A percentile compares a stretch with the other conserved stretches of the same genome.
Evolutionary conservation across 2,329 filamentous ascomycete genomes (phyloP).

Genomic region (Xylariaceae sp.): DNA sequence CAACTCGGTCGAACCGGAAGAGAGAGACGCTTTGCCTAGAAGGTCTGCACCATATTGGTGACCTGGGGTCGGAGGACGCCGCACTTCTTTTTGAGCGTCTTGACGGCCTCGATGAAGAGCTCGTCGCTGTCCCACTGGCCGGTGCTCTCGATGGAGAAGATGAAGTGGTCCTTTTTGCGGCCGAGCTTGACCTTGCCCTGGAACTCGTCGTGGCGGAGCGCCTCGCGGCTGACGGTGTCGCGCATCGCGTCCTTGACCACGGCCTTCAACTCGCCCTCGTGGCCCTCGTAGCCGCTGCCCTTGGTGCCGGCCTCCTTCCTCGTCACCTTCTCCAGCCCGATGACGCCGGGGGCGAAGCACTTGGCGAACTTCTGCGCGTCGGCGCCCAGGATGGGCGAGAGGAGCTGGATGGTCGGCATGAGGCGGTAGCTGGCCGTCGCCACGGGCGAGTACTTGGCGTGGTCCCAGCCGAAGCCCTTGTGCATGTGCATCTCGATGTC

Average conservation of each 20-base stretch:
- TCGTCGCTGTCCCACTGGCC: conserved; percentile 94
- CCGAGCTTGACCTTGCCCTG: conserved; percentile 93
- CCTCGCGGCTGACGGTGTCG: conserved; percentile 93
- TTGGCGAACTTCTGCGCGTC: conserved; percentile 85
- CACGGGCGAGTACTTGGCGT: conserved; percentile 95
- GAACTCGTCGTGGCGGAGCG: conserved; percentile 86
- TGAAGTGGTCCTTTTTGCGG: conserved; percentile 88
- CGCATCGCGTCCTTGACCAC: conserved; percentile 85
- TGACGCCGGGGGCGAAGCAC: conserved; percentile 88
- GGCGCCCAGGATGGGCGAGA: conserved; percentile 72
- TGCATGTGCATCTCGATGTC: conserved; percentile 86
- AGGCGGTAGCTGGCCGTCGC: conserved; percentile 91
- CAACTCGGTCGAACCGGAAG: no score
- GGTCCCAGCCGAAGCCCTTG: conserved; percentile 89
- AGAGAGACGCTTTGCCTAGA: conserved; percentile 20
- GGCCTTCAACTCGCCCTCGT: conserved; percentile 77
- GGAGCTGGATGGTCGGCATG: conserved; percentile 80
- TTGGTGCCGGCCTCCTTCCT: conserved; percentile 54
- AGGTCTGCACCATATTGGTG: conserved; percentile 50
- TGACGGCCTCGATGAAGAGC: conserved; percentile 85
- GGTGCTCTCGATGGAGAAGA: conserved; percentile 90
- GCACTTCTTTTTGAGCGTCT: conserved; percentile 81
- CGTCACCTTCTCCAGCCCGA: conserved; percentile 70
- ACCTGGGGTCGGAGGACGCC: conserved; percentile 66
- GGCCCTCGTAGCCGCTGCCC: conserved; percentile 64